These are phyloP conservation scores for Leersia perrieri DNA, from an alignment of 176 grass and related monocot genomes.

Conservation along the genomic window DNA sequence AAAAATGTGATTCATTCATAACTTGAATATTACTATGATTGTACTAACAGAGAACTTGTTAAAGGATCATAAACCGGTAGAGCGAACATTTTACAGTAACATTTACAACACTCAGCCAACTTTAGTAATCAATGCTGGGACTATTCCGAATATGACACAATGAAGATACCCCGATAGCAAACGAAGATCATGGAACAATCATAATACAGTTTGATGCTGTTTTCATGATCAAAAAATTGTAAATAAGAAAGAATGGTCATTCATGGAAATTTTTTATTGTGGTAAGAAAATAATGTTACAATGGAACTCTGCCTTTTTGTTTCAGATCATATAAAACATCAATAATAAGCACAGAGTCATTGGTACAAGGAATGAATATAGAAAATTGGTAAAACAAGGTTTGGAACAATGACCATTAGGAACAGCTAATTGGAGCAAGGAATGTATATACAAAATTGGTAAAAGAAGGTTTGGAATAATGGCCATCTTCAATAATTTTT, in stretches of 20 bases:
- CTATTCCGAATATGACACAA: background rate
- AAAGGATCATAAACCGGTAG: background rate
- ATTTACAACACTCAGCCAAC: constrained; percentile 2
- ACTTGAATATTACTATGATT: background rate
- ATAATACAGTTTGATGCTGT: constrained; percentile 7
- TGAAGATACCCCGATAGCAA: background rate
- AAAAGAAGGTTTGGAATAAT: background rate
- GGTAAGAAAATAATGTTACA: background rate
- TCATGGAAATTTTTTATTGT: background rate
- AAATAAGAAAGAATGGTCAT: background rate
- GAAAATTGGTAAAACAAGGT: background rate
- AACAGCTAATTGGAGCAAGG: background rate
- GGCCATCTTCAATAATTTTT: background rate
- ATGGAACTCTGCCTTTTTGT: background rate
- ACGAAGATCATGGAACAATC: background rate
- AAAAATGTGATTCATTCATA: background rate
- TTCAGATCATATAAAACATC: background rate
- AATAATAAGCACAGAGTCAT: background rate
- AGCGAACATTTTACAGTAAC: background rate
- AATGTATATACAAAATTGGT: background rate
- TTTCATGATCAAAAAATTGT: background rate
- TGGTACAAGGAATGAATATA: background rate
- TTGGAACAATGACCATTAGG: background rate
- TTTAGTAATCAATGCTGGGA: background rate
- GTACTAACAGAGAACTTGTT: background rate